Conservation (phyloP, 192 early-diverging fungal genomes). For the Umbelopsis ramanniana region DNA sequence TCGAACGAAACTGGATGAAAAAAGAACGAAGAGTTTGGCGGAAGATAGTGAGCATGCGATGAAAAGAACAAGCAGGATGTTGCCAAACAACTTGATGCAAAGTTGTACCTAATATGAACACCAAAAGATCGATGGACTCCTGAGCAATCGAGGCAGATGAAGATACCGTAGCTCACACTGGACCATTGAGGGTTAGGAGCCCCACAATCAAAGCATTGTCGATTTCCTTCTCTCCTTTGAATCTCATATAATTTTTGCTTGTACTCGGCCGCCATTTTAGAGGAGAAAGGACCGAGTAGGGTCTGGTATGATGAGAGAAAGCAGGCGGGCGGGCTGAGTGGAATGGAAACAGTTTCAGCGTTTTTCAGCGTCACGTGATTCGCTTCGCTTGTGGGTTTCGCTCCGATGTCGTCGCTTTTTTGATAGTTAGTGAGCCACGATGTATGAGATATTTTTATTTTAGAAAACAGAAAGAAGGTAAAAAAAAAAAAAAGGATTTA, state of each 20-base stretch:
- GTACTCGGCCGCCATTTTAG: slow-evolving; percentile 52
- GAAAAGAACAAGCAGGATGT: not conserved
- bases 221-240: slow-evolving; percentile 59
- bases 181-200: slow-evolving; percentile 90
- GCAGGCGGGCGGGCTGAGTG: not conserved
- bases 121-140: slow-evolving; percentile 88
- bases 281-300: not conserved
- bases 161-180: slow-evolving; percentile 89
- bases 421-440: not conserved
- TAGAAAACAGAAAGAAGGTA: too few species aligned
- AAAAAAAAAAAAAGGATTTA: too few species aligned
- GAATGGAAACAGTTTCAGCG: not conserved
- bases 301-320: slow-evolving; percentile 18
- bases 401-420: too few species aligned
- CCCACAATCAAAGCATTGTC: slow-evolving; percentile 89
- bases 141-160: slow-evolving; percentile 95
- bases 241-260: slow-evolving; percentile 66
- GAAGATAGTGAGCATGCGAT: slow-evolving; percentile 43
- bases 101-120: slow-evolving; percentile 65
- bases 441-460: not conserved
- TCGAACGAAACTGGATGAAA: slow-evolving; percentile 83
- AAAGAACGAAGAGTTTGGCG: not conserved
- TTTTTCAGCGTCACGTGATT: too few species aligned
- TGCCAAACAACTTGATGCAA: too few species aligned
- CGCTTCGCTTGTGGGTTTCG: too few species aligned